Evolutionary conservation across 2,329 filamentous ascomycete genomes (phyloP).

Genomic region (Paracorniculantispora psalliotae): DNA sequence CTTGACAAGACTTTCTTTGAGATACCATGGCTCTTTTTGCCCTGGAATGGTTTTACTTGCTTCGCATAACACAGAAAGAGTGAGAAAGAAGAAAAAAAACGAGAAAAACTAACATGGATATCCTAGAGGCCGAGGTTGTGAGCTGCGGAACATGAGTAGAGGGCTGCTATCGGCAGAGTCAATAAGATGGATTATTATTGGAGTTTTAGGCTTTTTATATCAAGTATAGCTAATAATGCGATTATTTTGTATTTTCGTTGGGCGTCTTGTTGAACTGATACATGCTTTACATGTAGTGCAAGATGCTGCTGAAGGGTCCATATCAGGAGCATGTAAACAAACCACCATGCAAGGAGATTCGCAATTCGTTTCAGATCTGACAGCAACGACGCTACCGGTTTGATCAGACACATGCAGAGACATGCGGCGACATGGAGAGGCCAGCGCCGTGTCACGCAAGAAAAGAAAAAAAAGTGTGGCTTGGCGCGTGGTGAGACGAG

Average conservation of each 20-base stretch:
- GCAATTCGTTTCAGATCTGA: neutral
- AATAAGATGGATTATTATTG: neutral
- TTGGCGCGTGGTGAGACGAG: neutral
- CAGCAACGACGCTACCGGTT: neutral
- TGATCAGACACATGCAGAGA: neutral
- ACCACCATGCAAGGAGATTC: neutral
- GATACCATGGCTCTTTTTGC: no score
- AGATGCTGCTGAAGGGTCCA: neutral
- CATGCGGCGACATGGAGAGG: no score
- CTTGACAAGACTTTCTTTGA: no score
- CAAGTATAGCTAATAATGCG: constrained; percentile 8
- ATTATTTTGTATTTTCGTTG: neutral
- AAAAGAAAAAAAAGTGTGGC: neutral
- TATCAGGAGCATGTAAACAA: neutral
- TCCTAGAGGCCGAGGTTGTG: neutral
- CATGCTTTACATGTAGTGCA: no score
- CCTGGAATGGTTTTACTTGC: constrained; percentile 4
- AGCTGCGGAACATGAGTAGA: neutral
- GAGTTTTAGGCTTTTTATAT: constrained; percentile 10
- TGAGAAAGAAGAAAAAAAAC: neutral
- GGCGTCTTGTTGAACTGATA: neutral
- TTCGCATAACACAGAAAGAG: neutral
- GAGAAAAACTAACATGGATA: neutral
- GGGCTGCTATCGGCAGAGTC: neutral
- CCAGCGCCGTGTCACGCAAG: neutral